Percentiles rank a stretch among this genome's conserved stretches.
These are phyloP conservation scores for Colletotrichum sp. DNA, from an alignment of 2,329 filamentous ascomycete species.

Conservation along the genomic window DNA sequence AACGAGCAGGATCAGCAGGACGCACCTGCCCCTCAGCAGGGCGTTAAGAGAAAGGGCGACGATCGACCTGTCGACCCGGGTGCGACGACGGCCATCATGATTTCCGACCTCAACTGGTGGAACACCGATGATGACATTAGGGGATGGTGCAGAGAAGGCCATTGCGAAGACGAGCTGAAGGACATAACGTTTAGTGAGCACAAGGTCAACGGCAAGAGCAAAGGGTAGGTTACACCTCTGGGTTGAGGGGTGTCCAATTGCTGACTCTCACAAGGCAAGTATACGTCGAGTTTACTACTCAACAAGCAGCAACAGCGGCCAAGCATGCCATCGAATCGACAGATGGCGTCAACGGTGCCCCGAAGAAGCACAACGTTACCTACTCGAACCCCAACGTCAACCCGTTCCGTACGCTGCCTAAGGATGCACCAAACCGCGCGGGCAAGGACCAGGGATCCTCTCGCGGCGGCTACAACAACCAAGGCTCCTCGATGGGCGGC, in stretches of 20 bases:
- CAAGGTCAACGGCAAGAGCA: slow-evolving; percentile 98
- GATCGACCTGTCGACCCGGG: slow-evolving; percentile 62
- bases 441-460: slow-evolving; percentile 67
- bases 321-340: slow-evolving; percentile 81
- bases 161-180: slow-evolving; percentile 82
- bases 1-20: slow-evolving; percentile 27
- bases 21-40: slow-evolving; percentile 49
- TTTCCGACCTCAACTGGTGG: slow-evolving; percentile 97
- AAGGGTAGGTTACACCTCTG: slow-evolving; percentile 67
- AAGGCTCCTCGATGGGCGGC: slow-evolving; percentile 43
- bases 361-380: slow-evolving; percentile 73
- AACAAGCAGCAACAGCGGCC: slow-evolving; percentile 82
- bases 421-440: slow-evolving; percentile 77
- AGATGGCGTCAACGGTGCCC: slow-evolving; percentile 56
- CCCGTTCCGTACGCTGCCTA: slow-evolving; percentile 88
- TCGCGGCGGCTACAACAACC: slow-evolving; percentile 54
- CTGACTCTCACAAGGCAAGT: slow-evolving; percentile 59
- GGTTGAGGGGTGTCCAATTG: not conserved
- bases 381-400: slow-evolving; percentile 82
- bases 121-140: slow-evolving; percentile 94
- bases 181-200: slow-evolving; percentile 98
- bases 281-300: slow-evolving; percentile 83
- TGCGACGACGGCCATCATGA: slow-evolving; percentile 74
- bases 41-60: slow-evolving; percentile 66
- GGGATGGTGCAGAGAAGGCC: slow-evolving; percentile 81